Evolutionary conservation across 2,329 filamentous ascomycete genomes (phyloP), one percentile per base, ranked within the genome.

Genomic region (Aspergillus calidoustus): DNA sequence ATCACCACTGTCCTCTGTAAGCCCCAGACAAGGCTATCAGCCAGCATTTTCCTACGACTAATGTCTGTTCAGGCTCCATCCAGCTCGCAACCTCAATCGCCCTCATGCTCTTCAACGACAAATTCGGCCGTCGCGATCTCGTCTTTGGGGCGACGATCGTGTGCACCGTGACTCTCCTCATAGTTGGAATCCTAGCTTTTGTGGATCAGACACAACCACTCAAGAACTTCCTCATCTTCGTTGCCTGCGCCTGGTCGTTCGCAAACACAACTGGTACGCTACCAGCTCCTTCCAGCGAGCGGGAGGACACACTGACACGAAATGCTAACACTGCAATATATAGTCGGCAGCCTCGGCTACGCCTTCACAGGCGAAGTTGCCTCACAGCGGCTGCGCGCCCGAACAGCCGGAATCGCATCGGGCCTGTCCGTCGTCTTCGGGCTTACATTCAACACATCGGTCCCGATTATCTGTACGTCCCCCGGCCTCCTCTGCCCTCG

Each of bases 1-100:
- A 51, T 51, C 48, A 51, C 48, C 3, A 51, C 48, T 17, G 48
- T 51, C 6, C 48, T 51, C 3, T 51, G 48, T 51, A 50, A 28
- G 48, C 9, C 48, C 23, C 23, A 28, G 3, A 0, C 25, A 15
- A 15, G 13, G 4, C 11, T 15, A 4, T 38, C 11, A 11, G 1
- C 34, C 13, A 38, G 9, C 8, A 38, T 38, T 8, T 8, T 9
- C 34, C 11, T 9, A 38, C 34, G 11, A 38, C 4, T 13, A 31
- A 31, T 17, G 4, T 3, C 8, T 15, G 31, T 28, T 31, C 28
- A 51, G 48, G 48, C 25, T 51, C 48, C 2, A 51, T 51, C 48
- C 48, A 51, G 31, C 48, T 51, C 4, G 48, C 48, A n/a, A 51
- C 48, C 11, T 51, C 48, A 0, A 51, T 51, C 23, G 48, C 48